phyloP scores from a whole-genome alignment of 2,329 filamentous ascomycete species.

The Penicillium sumatraense region DNA sequence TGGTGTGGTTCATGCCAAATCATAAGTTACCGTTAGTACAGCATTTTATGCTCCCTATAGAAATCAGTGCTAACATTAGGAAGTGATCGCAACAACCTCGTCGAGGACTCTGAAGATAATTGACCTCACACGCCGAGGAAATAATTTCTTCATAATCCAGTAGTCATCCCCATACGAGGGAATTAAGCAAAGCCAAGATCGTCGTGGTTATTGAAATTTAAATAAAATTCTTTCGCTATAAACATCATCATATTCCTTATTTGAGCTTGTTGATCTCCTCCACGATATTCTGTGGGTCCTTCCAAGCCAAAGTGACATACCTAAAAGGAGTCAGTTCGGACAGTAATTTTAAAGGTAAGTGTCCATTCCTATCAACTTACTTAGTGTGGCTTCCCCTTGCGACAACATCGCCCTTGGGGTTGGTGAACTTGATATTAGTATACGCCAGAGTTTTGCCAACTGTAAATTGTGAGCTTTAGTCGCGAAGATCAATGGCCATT shows the following conservation, averaged over 20 bases:
- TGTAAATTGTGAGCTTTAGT: slow-evolving; percentile 31
- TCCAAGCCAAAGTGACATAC: slow-evolving; percentile 64
- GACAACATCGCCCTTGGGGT: slow-evolving; percentile 62
- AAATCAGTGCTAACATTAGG: not conserved
- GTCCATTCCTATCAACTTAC: slow-evolving; percentile 37
- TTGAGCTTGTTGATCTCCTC: slow-evolving; percentile 55
- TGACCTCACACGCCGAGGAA: too few relatives aligned
- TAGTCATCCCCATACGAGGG: too few relatives aligned
- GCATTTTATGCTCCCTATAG: too few relatives aligned
- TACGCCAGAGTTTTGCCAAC: slow-evolving; percentile 70
- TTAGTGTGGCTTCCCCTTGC: slow-evolving; percentile 72
- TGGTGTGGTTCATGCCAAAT: slow-evolving; percentile 33
- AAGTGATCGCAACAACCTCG: slow-evolving; percentile 6
- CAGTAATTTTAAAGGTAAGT: not conserved
- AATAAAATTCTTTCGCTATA: not conserved
- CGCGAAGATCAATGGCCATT: not conserved
- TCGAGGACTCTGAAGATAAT: not conserved
- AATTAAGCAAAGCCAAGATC: too few relatives aligned
- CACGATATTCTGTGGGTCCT: slow-evolving; percentile 65
- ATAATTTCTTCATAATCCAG: too few relatives aligned
- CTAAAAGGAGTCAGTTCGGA: slow-evolving; percentile 34
- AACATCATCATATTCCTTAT: not conserved
- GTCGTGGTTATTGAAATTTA: not conserved
- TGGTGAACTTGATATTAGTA: slow-evolving; percentile 65
- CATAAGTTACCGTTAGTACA: slow-evolving; percentile 32